Base-by-base conservation (phyloP, 805 yeast genomes). In the Blastobotrys americana region DNA sequence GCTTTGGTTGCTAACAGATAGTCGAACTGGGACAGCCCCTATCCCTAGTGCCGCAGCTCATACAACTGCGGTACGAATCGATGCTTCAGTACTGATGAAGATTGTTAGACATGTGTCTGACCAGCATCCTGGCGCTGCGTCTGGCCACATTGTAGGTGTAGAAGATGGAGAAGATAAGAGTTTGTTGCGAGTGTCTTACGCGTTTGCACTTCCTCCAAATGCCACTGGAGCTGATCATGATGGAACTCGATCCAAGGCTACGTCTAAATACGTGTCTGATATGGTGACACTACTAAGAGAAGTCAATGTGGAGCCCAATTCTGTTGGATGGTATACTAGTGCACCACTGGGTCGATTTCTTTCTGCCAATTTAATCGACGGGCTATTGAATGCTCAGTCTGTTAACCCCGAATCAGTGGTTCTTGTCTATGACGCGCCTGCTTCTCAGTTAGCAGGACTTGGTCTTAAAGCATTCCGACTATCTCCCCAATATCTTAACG, bases 301-400 rank as follows among this genome's bases (percentile, higher is more conserved):
- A 44, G 75, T 79, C 49, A 81, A 82, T 40, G 70, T 76, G 48
- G 89, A 88, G 38, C 71, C 78, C 36, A 84, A 80, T 58, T 72
- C 80, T 48, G 75, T 80, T 51, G 96, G 96, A 27, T 86, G 89
- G 87, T 86, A 84, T 67, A 77, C 84, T 59, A 71, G 82, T 37
- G 72, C 87, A 22, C 67, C 70, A 42, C 74, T 83, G 34, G 93
- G 93, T 38, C 78, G 78, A 60, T 80, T 79, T 59, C 76, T 80
- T 56, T 78, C 80, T 48, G 76, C 77, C 44, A 43, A 58, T 39
- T 70, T 84, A 42, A 71, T 87, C 22, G 95, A 86, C 55, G 72
- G 79, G 34, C 71, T 86, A 67, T 76, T 79, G 38, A 76, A 75
- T 48, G 77, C 76, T 59, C 93, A 84, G 65, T 62, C 64, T 51